phyloP scores from a whole-genome alignment of 1,284 basidiomycete genomes.

The Leccinum proliferum region DNA sequence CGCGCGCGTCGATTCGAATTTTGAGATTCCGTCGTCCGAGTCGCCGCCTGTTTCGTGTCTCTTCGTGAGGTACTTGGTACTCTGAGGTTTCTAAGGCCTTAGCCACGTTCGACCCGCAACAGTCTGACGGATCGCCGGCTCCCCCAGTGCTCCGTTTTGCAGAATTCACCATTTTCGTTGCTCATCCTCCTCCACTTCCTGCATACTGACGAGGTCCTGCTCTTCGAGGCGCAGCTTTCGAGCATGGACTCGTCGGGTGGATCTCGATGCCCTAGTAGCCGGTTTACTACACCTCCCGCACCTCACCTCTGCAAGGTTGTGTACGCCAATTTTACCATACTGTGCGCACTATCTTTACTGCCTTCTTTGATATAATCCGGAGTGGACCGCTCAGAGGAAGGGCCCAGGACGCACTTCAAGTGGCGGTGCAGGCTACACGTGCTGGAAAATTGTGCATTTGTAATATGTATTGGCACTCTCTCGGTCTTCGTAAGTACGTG shows the following conservation, averaged over 20 bases:
- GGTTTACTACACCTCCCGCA: conserved; percentile 48
- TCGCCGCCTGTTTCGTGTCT: conserved; percentile 55
- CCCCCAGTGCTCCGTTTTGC: conserved; percentile 35
- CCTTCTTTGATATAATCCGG: too few species aligned
- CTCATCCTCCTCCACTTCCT: conserved; percentile 78
- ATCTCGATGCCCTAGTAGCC: conserved; percentile 51
- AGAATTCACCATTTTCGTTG: conserved; percentile 61
- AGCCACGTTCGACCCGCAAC: conserved; percentile 20
- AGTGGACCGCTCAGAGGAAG: too few species aligned
- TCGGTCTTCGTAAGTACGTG: too few species aligned
- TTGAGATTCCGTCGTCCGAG: conserved; percentile 52
- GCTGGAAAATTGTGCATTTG: too few species aligned
- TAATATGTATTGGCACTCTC: too few species aligned
- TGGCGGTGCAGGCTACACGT: too few species aligned
- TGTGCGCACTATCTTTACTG: too few species aligned
- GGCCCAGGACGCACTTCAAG: too few species aligned
- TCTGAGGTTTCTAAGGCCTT: conserved; percentile 24
- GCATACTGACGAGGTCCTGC: conserved; percentile 79
- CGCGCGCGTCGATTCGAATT: conserved; percentile 29
- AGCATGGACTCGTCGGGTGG: conserved; percentile 40
- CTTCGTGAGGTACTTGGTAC: conserved; percentile 44
- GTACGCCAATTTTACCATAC: too few species aligned
- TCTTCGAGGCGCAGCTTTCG: conserved; percentile 40
- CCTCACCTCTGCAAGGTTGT: conserved; percentile 37
- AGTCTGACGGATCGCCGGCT: background rate